Conservation (phyloP, 139 green algal genomes). For the Chlamydomonas sp. region DNA sequence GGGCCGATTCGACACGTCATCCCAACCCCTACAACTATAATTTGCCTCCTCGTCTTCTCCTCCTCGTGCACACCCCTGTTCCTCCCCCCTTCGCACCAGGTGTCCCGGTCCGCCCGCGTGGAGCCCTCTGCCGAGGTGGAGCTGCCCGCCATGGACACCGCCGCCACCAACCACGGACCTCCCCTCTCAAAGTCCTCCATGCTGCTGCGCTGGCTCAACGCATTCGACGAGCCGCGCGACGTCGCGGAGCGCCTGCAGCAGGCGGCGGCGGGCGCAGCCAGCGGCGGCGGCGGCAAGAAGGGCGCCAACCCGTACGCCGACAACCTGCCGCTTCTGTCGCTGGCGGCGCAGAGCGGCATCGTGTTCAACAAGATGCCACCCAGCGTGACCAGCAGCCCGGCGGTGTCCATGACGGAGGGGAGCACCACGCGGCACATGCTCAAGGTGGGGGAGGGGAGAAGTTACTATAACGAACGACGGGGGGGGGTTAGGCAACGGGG, state of each 20-base stretch:
- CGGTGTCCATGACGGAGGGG: conserved; percentile 26
- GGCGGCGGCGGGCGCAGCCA: not conserved
- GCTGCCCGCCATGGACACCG: conserved; percentile 3
- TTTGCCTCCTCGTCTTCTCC: too few species aligned
- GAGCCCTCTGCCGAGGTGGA: conserved; percentile 32
- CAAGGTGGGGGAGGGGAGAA: not conserved
- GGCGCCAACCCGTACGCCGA: not conserved
- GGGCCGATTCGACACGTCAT: too few species aligned
- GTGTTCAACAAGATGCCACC: conserved; percentile 40
- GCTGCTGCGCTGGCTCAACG: conserved; percentile 36
- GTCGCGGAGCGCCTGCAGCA: not conserved
- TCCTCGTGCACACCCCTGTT: too few species aligned
- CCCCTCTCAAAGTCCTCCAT: conserved; percentile 36
- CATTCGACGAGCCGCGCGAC: not conserved
- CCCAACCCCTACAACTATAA: too few species aligned
- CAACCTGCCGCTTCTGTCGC: conserved; percentile 24
- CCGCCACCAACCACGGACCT: conserved; percentile 27
- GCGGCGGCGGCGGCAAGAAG: not conserved
- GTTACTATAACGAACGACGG: too few species aligned
- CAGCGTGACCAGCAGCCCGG: not conserved
- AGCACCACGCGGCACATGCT: conserved; percentile 9
- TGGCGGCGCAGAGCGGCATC: conserved; percentile 26
- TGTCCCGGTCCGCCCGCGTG: conserved; percentile 28
- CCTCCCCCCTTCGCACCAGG: not conserved
- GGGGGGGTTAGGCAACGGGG: too few species aligned